Base-by-base conservation (phyloP, 495 filamentous ascomycete genomes). In the Haplographium delicatum region DNA sequence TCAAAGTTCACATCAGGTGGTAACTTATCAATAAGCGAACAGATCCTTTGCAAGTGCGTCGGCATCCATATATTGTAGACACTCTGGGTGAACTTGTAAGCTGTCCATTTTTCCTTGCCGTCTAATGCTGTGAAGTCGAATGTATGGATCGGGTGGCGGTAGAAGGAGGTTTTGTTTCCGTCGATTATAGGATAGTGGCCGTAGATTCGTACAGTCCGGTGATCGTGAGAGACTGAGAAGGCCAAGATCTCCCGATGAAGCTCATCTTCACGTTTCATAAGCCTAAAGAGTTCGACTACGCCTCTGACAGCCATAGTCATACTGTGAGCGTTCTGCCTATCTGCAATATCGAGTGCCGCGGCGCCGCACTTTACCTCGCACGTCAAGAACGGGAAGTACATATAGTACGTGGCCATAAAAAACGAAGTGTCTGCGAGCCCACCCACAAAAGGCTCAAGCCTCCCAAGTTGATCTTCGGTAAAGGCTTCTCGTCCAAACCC, bases 31-130 rank as follows among this genome's bases (percentile, higher is more conserved):
- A 75, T 66, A 51, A 62, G 65, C 11, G 64, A 65, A 50, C 67
- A 69, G 50, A 73, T 65, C 25, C 50, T 67, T 45, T 72, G 54
- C 22, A 69, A 64, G 40, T 72, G 68, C 30, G 43, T 49, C 10
- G 62, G 70, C 69, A 69, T 68, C 62, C 62, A 70, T 34, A 43
- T 57, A 44, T 73, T 59, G 57, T 70, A 73, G 30, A 74, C 43
- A 44, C 66, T 72, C 51, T 45, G 40, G 18, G 27, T 48, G 30
- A 43, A 54, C 26, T 54, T 54, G 24, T 54, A 54, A 34, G 37
- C 42, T 18, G 44, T 49, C 45, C 35, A 48, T 7, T 54, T 53
- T 18, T 53, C 50, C 23, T 27, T 53, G 41, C 42, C 33, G 33
- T 47, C 25, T 40, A 47, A 24, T 25, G 9, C 27, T 4, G 44